These are phyloP conservation scores for Cryoendolithus antarcticus DNA, from an alignment of 2,329 filamentous ascomycete genomes.

Conservation along the genomic window DNA sequence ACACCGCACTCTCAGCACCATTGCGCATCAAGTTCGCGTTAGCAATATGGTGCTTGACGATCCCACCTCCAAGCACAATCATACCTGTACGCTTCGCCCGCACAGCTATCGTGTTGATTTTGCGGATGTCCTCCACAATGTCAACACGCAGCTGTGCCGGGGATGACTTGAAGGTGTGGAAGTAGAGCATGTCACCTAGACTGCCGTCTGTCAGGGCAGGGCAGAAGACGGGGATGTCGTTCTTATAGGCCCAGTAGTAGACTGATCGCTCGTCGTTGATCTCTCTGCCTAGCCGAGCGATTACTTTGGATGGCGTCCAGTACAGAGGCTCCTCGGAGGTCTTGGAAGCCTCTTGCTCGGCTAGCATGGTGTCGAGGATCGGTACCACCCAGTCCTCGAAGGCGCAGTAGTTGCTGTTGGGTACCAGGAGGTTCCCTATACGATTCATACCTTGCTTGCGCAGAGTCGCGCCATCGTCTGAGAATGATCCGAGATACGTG, in stretches of 20 bases:
- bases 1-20: constrained; percentile 90
- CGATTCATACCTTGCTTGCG: constrained; percentile 82
- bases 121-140: constrained; percentile 85
- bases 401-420: constrained; percentile 92
- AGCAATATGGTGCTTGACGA: constrained; percentile 98
- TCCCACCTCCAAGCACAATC: constrained; percentile 85
- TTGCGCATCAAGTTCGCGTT: constrained; percentile 98
- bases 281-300: constrained; percentile 78
- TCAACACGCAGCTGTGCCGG: constrained; percentile 74
- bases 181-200: constrained; percentile 95
- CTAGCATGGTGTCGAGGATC: constrained; percentile 86
- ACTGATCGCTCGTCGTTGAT: constrained; percentile 88
- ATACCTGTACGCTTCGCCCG: constrained; percentile 80
- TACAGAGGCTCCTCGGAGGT: constrained; percentile 50
- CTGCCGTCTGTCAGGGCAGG: constrained; percentile 91
- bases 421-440: constrained; percentile 90
- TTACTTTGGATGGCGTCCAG: constrained; percentile 93
- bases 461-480: constrained; percentile 60
- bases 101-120: constrained; percentile 84
- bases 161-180: constrained; percentile 87
- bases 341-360: constrained; percentile 77
- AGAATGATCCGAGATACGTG: constrained; percentile 85
- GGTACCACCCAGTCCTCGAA: constrained; percentile 98
- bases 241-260: constrained; percentile 96
- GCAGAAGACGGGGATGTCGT: constrained; percentile 93